Evolutionary conservation across 805 yeast genomes (phyloP).

Genomic region (Sporopachydermia lactativora): DNA sequence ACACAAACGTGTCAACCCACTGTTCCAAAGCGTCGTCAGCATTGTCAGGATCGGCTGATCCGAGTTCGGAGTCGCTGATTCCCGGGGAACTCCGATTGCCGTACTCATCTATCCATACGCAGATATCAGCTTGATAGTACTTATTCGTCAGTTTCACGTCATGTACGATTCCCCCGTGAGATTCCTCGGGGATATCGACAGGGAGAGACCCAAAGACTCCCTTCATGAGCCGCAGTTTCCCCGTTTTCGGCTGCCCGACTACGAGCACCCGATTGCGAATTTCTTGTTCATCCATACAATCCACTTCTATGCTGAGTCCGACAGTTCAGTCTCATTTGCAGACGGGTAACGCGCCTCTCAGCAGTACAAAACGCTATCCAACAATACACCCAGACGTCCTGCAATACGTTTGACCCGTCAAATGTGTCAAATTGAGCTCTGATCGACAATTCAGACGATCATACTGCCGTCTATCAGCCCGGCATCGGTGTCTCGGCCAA

Average conservation of each 20-base stretch:
- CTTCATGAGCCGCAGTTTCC: slow-evolving; percentile 18
- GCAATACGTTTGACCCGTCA: too few species aligned
- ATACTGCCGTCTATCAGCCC: too few species aligned
- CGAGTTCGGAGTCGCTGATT: background rate
- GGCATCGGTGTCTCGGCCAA: too few species aligned
- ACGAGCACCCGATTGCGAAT: slow-evolving; percentile 27
- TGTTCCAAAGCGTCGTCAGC: slow-evolving; percentile 3
- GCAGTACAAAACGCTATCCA: too few species aligned
- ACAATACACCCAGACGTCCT: too few species aligned
- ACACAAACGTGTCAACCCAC: slow-evolving; percentile 20
- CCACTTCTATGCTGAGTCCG: slow-evolving; percentile 16
- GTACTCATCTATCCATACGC: slow-evolving; percentile 23
- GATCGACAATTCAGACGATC: too few species aligned
- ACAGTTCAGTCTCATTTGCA: too few species aligned
- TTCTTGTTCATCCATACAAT: slow-evolving; percentile 22
- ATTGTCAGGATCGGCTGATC: slow-evolving; percentile 4
- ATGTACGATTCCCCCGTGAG: slow-evolving; percentile 17
- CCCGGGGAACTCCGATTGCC: slow-evolving; percentile 15
- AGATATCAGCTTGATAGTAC: slow-evolving; percentile 21
- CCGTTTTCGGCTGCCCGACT: slow-evolving; percentile 29
- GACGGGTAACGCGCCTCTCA: too few species aligned
- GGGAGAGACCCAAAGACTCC: slow-evolving; percentile 17
- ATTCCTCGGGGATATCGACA: slow-evolving; percentile 4
- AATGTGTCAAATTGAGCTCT: too few species aligned
- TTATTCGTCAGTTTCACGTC: slow-evolving; percentile 14